Evolutionary conservation across 257 asterid genomes (phyloP), one percentile per base, ranked within the genome.

Genomic region (Capsicum chinense): DNA sequence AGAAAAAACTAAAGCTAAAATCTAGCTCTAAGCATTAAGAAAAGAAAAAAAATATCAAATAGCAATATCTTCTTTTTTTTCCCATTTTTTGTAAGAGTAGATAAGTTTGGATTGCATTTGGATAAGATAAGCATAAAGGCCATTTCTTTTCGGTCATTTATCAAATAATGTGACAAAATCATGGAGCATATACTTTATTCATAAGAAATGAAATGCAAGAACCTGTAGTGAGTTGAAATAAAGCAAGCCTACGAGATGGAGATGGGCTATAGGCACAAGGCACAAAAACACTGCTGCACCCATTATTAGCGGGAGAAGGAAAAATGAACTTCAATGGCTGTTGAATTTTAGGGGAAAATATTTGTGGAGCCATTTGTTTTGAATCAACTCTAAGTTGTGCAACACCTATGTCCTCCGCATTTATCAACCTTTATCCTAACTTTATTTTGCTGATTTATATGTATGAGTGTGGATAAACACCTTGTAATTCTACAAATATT

Each of bases 231-330:
- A 91, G 89, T 14, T 88, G 94, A 86, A 90, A 80, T 52, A 91
- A 88, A 14, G 92, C 90, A 37, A 89, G 62, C 58, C 93, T 82
- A 8, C 92, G 90, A 67, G 92, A 91, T 76, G 87, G 90, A 67
- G 92, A 91, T 76, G 87, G 52, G 81, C 73, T 88, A 37, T 86
- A 71, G 62, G 92, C 81, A 80, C 70, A 87, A 78, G 90, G 71
- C 50, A 85, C 44, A 81, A 39, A 37, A 6, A 74, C 44, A 47
- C 58, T 9, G 57, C 58, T 9, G 57, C 84, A 26, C 26, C 62
- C 48, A 59, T 62, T 63, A 2, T 26, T 59, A 62, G 64, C 7
- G 6, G 50, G 17, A 62, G 12, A 59, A 81, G 84, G 74, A 47
- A 66, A 21, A 81, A 6, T 60, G 71, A 21, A 80, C 7, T 59